A percentile compares a stretch with the other conserved stretches of the same genome.
These are phyloP conservation scores for Aspergillus biplanus DNA, from an alignment of 495 filamentous ascomycete genomes.

Conservation along the genomic window DNA sequence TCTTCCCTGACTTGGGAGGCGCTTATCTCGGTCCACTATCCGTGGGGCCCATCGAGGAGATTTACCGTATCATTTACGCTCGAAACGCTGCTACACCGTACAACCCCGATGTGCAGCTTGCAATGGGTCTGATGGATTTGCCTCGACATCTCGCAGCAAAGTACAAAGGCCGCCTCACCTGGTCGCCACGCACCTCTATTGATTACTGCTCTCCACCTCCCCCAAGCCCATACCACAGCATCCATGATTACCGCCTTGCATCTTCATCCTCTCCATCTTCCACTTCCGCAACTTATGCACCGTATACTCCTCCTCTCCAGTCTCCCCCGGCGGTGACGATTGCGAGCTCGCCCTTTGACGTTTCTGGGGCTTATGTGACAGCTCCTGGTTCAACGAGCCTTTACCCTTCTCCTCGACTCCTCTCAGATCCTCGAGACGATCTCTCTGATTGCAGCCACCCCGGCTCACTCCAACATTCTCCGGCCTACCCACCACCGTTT, in stretches of 20 bases:
- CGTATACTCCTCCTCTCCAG: constrained; percentile 48
- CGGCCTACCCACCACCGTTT: constrained; percentile 40
- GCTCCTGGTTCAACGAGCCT: constrained; percentile 36
- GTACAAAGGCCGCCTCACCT: constrained; percentile 41
- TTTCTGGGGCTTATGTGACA: constrained; percentile 39
- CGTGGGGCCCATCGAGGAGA: constrained; percentile 76
- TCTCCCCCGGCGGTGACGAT: constrained; percentile 45
- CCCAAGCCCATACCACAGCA: constrained; percentile 42
- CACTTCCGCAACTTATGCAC: constrained; percentile 42
- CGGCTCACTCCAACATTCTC: constrained; percentile 35
- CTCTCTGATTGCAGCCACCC: constrained; percentile 36
- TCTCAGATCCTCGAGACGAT: constrained; percentile 40
- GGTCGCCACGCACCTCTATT: constrained; percentile 45
- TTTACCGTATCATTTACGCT: constrained; percentile 57
- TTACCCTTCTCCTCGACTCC: constrained; percentile 43
- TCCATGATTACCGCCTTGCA: constrained; percentile 41
- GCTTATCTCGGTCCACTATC: constrained; percentile 82
- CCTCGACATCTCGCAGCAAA: constrained; percentile 41
- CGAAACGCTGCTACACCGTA: constrained; percentile 41
- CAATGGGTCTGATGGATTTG: constrained; percentile 42
- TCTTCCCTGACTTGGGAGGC: constrained; percentile 88
- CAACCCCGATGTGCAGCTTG: constrained; percentile 39
- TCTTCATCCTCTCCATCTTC: constrained; percentile 45
- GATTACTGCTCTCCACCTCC: constrained; percentile 45
- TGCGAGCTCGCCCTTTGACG: constrained; percentile 41